Evolutionary conservation across 192 early-diverging fungal species (phyloP), one percentile per base, ranked within the genome.

Genomic region (Backusella mclennaniae): DNA sequence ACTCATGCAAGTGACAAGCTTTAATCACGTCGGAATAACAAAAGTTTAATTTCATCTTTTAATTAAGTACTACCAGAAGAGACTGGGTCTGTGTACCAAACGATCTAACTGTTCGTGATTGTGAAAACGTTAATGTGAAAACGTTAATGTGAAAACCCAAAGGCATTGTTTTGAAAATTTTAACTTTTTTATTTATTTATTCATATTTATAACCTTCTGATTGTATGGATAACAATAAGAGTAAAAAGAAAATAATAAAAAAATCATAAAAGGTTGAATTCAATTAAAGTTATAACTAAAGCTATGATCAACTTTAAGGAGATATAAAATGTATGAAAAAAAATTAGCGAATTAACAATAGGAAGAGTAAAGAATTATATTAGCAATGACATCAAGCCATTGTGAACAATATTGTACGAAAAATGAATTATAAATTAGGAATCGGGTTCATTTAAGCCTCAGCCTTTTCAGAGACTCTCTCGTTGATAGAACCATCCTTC

Each of bases 401-500:
- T 63, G 56, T 29, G 56, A 63, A 63, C 56, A 63, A 29, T 63
- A 63, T 63, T 63, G 23, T 26, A 63, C 23, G 56, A 63, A 63
- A 26, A 14, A 23, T 63, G 21, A 63, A 63, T 63, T 29, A 26
- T 63, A 12, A 63, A 63, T 29, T 26, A 14, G 56, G 26, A 29
- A 63, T 63, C 26, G 23, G 9, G 29, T 9, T 12, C 29, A 69
- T 69, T 38, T 72, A 72, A 35, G 29, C 42, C 26, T 63, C 35
- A 39, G 53, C 56, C 73, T 74, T 66, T 19, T 63, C 52, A 33
- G 35, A 63, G 26, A 66, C 33, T 53, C 42, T 49, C 17, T 44
- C 39, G 17, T 72, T 72, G 70, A 72, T 49, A n/a, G 70, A 72
- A 52, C 70, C 70, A 23, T 69, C 68, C 68, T 72, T 53, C 38